Conservation (phyloP, 1,284 basidiomycete genomes). For the Papiliotrema terrestris region DNA sequence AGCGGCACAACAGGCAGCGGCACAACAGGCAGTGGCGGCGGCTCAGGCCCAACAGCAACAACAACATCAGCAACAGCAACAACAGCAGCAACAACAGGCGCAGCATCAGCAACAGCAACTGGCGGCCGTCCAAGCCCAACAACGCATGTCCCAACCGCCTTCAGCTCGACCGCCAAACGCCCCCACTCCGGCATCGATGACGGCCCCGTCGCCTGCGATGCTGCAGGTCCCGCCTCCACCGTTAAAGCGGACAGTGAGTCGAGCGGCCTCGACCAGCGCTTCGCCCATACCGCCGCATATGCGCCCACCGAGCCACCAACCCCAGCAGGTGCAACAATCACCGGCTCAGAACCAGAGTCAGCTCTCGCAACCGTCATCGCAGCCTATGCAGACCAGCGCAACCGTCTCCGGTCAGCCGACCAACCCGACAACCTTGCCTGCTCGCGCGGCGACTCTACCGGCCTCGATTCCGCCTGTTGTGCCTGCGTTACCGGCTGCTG, state of each 20-base stretch:
- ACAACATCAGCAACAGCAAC: background rate
- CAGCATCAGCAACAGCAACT: constrained; percentile 1
- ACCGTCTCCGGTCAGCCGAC: background rate
- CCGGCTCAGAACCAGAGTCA: background rate
- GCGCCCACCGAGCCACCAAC: background rate
- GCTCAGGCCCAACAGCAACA: background rate
- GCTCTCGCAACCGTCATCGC: background rate
- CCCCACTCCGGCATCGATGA: background rate
- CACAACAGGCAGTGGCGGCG: background rate
- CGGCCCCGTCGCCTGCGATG: background rate
- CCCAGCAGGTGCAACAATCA: background rate
- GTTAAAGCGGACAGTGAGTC: background rate
- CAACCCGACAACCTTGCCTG: background rate
- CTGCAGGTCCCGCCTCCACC: constrained; percentile 7
- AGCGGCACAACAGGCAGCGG: background rate
- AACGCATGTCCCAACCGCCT: constrained; percentile 6
- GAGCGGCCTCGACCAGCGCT: background rate
- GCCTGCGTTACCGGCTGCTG: background rate
- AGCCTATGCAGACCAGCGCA: too few species aligned
- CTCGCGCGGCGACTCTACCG: background rate
- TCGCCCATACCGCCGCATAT: constrained; percentile 6
- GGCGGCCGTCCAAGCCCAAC: background rate
- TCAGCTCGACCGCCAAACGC: constrained; percentile 1
- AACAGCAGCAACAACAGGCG: background rate
- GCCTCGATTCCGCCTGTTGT: background rate